Evolutionary conservation across 1,139 yeast species (phyloP), one percentile per base, ranked within the genome.

Genomic region (Diutina ranongensis): DNA sequence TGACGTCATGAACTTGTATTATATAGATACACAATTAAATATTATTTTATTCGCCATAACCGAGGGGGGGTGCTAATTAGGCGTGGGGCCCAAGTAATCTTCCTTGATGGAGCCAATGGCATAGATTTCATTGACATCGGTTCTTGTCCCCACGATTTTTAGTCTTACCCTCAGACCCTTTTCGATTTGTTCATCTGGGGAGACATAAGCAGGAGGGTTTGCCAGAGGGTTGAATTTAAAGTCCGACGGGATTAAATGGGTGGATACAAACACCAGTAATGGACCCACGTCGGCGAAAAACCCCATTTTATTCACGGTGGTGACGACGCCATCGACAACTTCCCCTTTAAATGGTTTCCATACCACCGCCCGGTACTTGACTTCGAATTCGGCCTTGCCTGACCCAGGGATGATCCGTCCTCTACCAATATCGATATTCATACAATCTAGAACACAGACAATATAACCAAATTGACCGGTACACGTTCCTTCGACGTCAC

Each of bases 321-420:
- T 83, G 19, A 92, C 98, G 36, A 89, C 80, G 2, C 94, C 98
- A 63, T 92, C 98, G 31, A 92, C 97, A 4, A 92, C 98, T 64
- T 92, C 98, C 31, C 97, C 97, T 64, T 89, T 92, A 67, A 92
- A 94, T 2, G 99, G 98, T 58, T 94, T 83, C 95, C 97, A 92
- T 32, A 92, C 97, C 50, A 92, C 92, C 0, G 99, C 99, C 55
- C 95, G 73, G 63, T 92, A 92, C 61, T 87, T 86, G 46, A 94
- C 98, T 56, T 87, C 95, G 57, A 94, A 92, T 63, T 89, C 97
- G 0, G 98, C 98, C 59, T 89, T 83, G 9, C 99, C 98, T 36
- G 74, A 65, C 12, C 92, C 83, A 1, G 98, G 95, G 45, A 92
- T 76, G 51, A 92, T 86, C 56, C 87, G 73, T 28, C 98, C 99